These are phyloP conservation scores for Xylariaceae sp. DNA, from an alignment of 2,329 filamentous ascomycete species.

Conservation along the genomic window DNA sequence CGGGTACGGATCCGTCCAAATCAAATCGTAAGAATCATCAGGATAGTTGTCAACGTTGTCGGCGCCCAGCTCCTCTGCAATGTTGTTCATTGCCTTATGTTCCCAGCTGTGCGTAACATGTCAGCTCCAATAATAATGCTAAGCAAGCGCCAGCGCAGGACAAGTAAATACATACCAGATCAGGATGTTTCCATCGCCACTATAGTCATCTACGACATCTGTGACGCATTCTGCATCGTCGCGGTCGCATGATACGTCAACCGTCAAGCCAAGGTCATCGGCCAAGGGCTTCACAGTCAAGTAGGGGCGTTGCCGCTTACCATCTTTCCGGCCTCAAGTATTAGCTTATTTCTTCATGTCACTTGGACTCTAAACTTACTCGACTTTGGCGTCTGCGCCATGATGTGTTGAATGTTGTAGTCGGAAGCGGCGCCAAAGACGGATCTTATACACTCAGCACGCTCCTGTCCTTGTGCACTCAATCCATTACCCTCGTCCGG, in stretches of 20 bases:
- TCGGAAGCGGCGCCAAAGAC: constrained; percentile 49
- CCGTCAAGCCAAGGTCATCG: constrained; percentile 46
- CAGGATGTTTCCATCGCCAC: constrained; percentile 51
- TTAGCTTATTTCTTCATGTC: neutral
- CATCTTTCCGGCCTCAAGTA: constrained; percentile 31
- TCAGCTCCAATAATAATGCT: neutral
- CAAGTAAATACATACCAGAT: constrained; percentile 39
- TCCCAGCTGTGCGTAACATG: constrained; percentile 44
- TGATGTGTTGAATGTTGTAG: constrained; percentile 55
- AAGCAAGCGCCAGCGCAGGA: neutral
- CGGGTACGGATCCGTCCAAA: constrained; percentile 52
- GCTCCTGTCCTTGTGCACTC: constrained; percentile 45
- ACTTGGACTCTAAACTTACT: constrained; percentile 23
- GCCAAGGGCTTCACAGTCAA: constrained; percentile 55
- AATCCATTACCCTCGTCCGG: constrained; percentile 47
- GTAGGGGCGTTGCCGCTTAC: constrained; percentile 47
- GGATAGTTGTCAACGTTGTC: constrained; percentile 45
- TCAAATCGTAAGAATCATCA: constrained; percentile 45
- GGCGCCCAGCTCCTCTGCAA: constrained; percentile 46
- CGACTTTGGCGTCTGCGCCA: constrained; percentile 50
- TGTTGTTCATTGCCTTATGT: constrained; percentile 47
- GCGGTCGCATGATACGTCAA: constrained; percentile 53
- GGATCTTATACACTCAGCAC: constrained; percentile 53
- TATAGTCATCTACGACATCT: constrained; percentile 42
- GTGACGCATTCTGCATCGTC: constrained; percentile 52